Evolutionary conservation across 257 asterid species (phyloP).

Genomic region (Solanum chmielewskii): DNA sequence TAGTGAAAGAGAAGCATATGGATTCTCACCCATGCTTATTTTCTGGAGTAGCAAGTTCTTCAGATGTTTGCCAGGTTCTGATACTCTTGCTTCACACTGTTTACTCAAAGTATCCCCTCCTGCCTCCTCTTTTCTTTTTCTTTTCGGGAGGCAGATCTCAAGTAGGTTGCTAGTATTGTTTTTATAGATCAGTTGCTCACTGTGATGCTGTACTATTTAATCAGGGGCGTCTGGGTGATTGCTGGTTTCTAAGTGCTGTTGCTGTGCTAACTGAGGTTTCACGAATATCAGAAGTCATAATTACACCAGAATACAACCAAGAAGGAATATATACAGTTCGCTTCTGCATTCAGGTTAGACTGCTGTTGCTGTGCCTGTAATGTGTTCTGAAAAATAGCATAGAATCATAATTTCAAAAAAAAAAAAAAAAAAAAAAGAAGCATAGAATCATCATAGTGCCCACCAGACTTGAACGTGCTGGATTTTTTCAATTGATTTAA

Average conservation of each 20-base stretch:
- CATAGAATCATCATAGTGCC: not conserved
- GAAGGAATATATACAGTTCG: constrained; percentile 98
- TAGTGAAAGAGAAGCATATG: constrained; percentile 65
- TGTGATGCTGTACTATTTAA: constrained; percentile 12
- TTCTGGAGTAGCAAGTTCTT: constrained; percentile 80
- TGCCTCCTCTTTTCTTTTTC: not conserved
- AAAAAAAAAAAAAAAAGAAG: too few species aligned
- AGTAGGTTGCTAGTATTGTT: not conserved
- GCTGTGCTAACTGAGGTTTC: constrained; percentile 96
- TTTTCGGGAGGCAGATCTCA: not conserved
- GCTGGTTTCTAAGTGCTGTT: constrained; percentile 99
- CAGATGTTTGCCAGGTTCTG: constrained; percentile 98
- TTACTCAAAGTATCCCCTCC: not conserved
- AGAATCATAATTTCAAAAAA: too few species aligned
- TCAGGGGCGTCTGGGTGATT: constrained; percentile 97
- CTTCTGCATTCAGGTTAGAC: constrained; percentile 68
- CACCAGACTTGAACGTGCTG: not conserved
- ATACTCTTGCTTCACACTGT: not conserved
- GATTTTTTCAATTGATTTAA: not conserved
- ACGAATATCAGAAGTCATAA: constrained; percentile 86
- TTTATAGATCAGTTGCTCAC: not conserved
- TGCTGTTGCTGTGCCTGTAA: not conserved
- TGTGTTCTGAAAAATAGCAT: not conserved
- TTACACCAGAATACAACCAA: constrained; percentile 82
- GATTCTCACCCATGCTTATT: constrained; percentile 74